These are phyloP conservation scores for Candida pseudofarinosa DNA, from an alignment of 805 yeast genomes.

Conservation along the genomic window DNA sequence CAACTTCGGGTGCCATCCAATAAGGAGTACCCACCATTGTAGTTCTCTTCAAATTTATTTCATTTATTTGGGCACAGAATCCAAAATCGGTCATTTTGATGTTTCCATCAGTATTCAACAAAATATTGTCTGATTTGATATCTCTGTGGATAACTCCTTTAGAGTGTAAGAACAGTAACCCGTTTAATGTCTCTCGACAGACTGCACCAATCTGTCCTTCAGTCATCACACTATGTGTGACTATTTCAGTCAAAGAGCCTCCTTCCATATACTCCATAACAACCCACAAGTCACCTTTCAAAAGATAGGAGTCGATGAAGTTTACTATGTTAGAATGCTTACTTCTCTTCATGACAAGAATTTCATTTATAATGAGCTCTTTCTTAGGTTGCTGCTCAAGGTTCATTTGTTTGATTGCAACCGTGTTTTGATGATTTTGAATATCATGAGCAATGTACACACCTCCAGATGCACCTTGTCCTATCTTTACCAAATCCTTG, in stretches of 20 bases:
- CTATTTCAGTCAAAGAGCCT: constrained; percentile 93
- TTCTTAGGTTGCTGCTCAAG: constrained; percentile 92
- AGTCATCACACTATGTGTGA: constrained; percentile 82
- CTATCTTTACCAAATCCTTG: constrained; percentile 72
- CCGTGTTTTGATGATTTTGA: constrained; percentile 47
- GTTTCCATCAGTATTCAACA: constrained; percentile 78
- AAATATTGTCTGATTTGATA: constrained; percentile 90
- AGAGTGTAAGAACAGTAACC: constrained; percentile 81
- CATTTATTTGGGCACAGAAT: constrained; percentile 81
- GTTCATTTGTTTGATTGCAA: constrained; percentile 96
- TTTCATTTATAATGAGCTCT: constrained; percentile 91
- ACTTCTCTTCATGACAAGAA: constrained; percentile 90
- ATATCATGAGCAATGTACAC: constrained; percentile 82
- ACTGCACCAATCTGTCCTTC: constrained; percentile 96
- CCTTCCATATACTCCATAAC: constrained; percentile 99
- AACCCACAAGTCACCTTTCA: constrained; percentile 87
- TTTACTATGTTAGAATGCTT: constrained; percentile 91
- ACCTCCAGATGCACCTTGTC: constrained; percentile 98
- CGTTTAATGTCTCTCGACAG: constrained; percentile 83
- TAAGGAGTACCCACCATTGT: constrained; percentile 99
- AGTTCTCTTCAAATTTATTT: constrained; percentile 71
- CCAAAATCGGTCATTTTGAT: constrained; percentile 95
- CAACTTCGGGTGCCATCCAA: constrained; percentile 99
- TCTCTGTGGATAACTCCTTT: constrained; percentile 95
- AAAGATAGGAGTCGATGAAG: constrained; percentile 78